Evolutionary conservation across 2,329 filamentous ascomycete species (phyloP), one percentile per base, ranked within the genome.

Genomic region (Hortaea werneckii): DNA sequence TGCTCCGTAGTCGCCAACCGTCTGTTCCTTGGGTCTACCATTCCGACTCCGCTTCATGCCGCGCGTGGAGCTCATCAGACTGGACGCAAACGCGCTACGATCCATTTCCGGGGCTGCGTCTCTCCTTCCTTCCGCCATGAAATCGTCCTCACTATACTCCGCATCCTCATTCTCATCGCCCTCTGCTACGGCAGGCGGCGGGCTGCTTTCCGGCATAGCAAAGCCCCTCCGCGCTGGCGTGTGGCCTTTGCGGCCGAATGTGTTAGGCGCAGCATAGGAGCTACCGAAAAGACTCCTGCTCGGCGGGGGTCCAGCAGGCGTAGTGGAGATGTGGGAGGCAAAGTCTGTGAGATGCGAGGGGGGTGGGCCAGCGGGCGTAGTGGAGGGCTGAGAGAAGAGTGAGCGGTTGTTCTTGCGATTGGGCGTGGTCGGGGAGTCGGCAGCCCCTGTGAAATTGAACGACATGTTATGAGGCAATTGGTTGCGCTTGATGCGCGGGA

Each of bases 1-100:
- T 5, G 76, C 70, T 4, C 80, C 76, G 58, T 87, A 84, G 39
- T 79, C 77, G 43, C 81, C 80, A 6, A 79, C 75, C 41, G 74
- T 75, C 51, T 70, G 61, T 35, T 69, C 57, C 52, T 52, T 55
- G 10, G 65, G 47, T 32, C 55, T 53, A 46, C 68, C 69, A 43
- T 65, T 63, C 42, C 62, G 61, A 43, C 67, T 71, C 46, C 65
- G 49, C 51, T 67, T 67, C 12, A 63, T 46, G 2, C 63, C 65
- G 11, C 62, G 54, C 9, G 61, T 53, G 27, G 49, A 57, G 40
- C 47, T 51, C 38, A 51, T 40, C 37, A 58, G 50, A 11, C 53
- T 56, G 46, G 42, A 50, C 38, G 48, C 48, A 20, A 54, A 42
- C 20, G 51, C 35, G 45, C 44, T 45, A 20, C 50, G 47, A 29